Conservation (phyloP, 2,329 filamentous ascomycete genomes). For the Cercospora citrullina region DNA sequence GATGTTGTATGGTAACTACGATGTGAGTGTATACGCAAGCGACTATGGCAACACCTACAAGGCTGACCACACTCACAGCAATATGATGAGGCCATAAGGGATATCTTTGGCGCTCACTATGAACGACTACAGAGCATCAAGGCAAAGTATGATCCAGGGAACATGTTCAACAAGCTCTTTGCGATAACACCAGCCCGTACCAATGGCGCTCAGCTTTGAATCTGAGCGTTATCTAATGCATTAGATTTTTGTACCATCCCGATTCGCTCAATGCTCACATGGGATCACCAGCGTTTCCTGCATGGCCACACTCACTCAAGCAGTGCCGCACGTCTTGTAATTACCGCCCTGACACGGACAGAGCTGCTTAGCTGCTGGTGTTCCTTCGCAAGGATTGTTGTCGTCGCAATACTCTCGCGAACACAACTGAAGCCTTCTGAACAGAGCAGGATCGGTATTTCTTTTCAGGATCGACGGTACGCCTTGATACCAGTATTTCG, state of each 20-base stretch:
- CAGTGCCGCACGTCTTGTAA: neutral
- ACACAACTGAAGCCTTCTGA: neutral
- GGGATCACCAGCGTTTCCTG: no score
- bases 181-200: constrained; percentile 23
- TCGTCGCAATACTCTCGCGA: neutral
- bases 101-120: constrained; percentile 51
- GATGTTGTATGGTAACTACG: constrained; percentile 35
- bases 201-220: neutral
- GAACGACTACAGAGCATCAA: constrained; percentile 46
- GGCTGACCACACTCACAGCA: constrained; percentile 20
- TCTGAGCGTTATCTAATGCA: no score
- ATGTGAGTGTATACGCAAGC: constrained; percentile 23
- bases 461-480: neutral
- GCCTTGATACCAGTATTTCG: neutral
- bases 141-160: constrained; percentile 49
- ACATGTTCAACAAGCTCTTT: constrained; percentile 48
- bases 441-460: neutral
- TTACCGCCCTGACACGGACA: neutral
- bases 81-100: constrained; percentile 36
- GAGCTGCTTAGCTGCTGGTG: neutral
- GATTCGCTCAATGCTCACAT: neutral
- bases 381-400: neutral
- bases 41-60: no score
- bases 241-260: neutral
- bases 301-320: neutral